These are phyloP conservation scores for Vanilla planifolia DNA, from an alignment of 106 monocot species.

Conservation along the genomic window DNA sequence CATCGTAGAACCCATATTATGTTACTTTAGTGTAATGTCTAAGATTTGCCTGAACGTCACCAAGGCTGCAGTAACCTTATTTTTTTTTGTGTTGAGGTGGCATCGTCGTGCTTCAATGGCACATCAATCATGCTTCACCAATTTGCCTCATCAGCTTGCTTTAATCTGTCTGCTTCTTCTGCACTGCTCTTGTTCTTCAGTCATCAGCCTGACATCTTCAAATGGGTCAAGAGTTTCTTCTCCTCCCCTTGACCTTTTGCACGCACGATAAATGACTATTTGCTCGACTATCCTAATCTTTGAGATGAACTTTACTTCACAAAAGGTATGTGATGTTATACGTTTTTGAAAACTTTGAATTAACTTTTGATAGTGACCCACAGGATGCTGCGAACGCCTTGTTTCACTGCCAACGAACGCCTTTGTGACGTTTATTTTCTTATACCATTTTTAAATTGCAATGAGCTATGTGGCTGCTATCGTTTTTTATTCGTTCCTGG, in stretches of 20 bases:
- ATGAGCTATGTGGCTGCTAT: too few species aligned
- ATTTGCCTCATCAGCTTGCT: conserved; percentile 8
- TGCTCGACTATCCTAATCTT: too few species aligned
- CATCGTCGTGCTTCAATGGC: conserved; percentile 32
- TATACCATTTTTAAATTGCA: too few species aligned
- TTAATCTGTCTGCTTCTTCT: conserved; percentile 21
- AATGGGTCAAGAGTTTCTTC: neutral
- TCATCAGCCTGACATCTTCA: conserved; percentile 15
- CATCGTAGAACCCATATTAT: neutral
- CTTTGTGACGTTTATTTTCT: too few species aligned
- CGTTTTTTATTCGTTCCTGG: too few species aligned
- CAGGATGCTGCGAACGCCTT: too few species aligned
- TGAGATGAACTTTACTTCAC: too few species aligned
- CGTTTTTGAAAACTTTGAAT: too few species aligned
- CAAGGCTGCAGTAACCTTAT: conserved; percentile 12
- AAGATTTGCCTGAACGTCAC: neutral
- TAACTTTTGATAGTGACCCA: too few species aligned
- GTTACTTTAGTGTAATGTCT: conserved; percentile 2
- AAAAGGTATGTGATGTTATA: too few species aligned
- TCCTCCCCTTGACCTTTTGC: neutral
- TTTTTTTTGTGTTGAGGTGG: conserved; percentile 30
- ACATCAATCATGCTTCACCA: conserved; percentile 24
- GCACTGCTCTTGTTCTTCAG: conserved; percentile 24
- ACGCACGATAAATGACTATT: too few species aligned
- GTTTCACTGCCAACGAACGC: too few species aligned